Conservation (phyloP, 2,329 filamentous ascomycete genomes). For the Curvularia eragrostidis region DNA sequence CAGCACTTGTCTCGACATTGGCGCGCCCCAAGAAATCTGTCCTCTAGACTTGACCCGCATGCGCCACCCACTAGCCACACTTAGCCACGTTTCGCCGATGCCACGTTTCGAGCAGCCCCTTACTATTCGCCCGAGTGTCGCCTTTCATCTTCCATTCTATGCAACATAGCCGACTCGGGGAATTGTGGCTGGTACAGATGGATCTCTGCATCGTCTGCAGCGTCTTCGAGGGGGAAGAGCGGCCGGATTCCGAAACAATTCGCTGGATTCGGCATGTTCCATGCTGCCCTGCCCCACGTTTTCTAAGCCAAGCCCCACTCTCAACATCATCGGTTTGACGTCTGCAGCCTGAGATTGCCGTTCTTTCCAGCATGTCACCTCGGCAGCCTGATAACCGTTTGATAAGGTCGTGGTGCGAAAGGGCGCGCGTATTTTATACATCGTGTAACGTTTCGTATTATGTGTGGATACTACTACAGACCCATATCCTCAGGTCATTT, state of each 20-base stretch:
- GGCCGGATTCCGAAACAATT: slow-evolving; percentile 6
- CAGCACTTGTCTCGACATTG: slow-evolving; percentile 15
- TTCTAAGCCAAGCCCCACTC: slow-evolving; percentile 4
- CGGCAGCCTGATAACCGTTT: slow-evolving; percentile 1
- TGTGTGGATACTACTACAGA: slow-evolving; percentile 11
- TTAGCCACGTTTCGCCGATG: slow-evolving; percentile 12
- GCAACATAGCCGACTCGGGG: background rate
- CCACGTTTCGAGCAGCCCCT: slow-evolving; percentile 10
- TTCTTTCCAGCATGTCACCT: background rate
- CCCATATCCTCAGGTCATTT: slow-evolving; percentile 7
- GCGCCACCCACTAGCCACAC: slow-evolving; percentile 20
- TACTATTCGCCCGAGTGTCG: background rate
- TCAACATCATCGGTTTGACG: slow-evolving; percentile 10
- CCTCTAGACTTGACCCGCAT: slow-evolving; percentile 18
- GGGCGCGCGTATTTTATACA: background rate
- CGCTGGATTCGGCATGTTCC: slow-evolving; percentile 1
- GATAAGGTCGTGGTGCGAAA: background rate
- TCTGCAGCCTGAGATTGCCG: slow-evolving; percentile 9
- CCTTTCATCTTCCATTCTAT: background rate
- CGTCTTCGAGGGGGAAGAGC: slow-evolving; percentile 1
- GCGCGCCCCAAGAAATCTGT: slow-evolving; percentile 21
- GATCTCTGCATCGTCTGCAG: background rate
- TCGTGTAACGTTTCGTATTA: slow-evolving; percentile 7
- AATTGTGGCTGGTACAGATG: background rate
- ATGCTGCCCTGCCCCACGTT: slow-evolving; percentile 4